Base-by-base conservation (phyloP, 306 rosid genomes). In the Phaseolus lunatus region DNA sequence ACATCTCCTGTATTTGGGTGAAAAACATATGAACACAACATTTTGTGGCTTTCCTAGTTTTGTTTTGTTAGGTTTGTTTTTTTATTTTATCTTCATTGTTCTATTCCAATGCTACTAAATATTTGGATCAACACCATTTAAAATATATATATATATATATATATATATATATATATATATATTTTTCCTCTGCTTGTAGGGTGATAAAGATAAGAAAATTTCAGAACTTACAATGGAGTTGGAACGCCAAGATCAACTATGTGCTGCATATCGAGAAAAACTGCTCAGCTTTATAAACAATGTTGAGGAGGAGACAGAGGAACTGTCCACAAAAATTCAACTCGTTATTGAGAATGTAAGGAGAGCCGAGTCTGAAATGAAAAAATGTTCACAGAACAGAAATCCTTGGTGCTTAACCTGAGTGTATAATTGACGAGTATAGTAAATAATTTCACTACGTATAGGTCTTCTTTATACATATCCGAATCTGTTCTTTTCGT, bases 191-290 rank as follows among this genome's bases (percentile, higher is more conserved):
- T 79, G 10, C 59, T 71, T 84, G 85, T 71, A 92, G 97, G 96
- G 89, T 14, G 95, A 90, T 57, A 94, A 92, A 84, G 96, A 92
- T 78, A 86, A 82, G 84, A 94, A 90, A 80, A 94, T 94, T 73
- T 92, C 90, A 45, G 97, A 94, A 66, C 96, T 94, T 50, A 86
- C 86, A 3, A 63, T 56, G 92, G 98, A 94, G 88, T 80, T 94
- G 84, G 89, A 94, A 82, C 92, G 31, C 48, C 98, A 90, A 78
- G 92, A 92, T 82, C 88, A 84, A 78, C 82, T 86, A 1, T 94
- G 98, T 59, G 87, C 86, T 54, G 79, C 84, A 5, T 89, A 92
- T 64, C 79, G 95, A 80, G 96, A 88, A 83, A 90, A 83, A 66
- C 85, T 94, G 12, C 33, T 92, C 22, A 47, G 84, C 86, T 90